phyloP scores from a whole-genome alignment of 2,329 filamentous ascomycete genomes.

The Didymella glomerata region DNA sequence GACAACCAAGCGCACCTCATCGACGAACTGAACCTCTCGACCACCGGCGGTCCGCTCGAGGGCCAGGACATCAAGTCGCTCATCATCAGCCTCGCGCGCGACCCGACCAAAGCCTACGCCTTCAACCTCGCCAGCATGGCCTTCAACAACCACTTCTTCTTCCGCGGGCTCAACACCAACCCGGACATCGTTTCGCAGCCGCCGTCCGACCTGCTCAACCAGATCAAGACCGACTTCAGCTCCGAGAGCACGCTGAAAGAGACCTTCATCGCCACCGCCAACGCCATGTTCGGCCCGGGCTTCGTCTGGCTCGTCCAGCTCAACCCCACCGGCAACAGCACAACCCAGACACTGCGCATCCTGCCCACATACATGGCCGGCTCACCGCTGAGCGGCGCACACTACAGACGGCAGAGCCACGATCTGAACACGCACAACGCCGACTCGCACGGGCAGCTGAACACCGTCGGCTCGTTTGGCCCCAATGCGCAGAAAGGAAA shows the following conservation, averaged over 20 bases:
- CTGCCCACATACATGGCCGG: constrained; percentile 92
- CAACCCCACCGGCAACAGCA: constrained; percentile 49
- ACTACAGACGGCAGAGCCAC: constrained; percentile 74
- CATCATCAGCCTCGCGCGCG: constrained; percentile 77
- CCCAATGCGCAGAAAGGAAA: constrained; percentile 35
- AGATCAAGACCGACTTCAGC: constrained; percentile 77
- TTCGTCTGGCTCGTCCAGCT: constrained; percentile 90
- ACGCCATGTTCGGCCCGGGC: constrained; percentile 93
- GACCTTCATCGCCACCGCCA: constrained; percentile 82
- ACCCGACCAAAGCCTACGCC: constrained; percentile 76
- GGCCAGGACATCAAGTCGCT: constrained; percentile 71
- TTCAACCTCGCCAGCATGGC: constrained; percentile 99
- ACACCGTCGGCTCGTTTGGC: constrained; percentile 54
- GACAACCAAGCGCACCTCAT: constrained; percentile 80
- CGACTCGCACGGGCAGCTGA: constrained; percentile 42
- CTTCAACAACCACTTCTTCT: constrained; percentile 90
- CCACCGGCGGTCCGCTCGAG: constrained; percentile 71
- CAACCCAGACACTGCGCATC: constrained; percentile 66
- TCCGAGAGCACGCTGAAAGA: constrained; percentile 81
- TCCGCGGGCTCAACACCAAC: constrained; percentile 62
- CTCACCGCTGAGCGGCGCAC: constrained; percentile 83
- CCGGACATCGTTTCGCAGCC: constrained; percentile 37
- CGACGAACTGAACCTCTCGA: constrained; percentile 77
- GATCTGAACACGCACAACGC: constrained; percentile 72
- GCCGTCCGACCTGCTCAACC: constrained; percentile 62